Conservation (phyloP, 2,329 filamentous ascomycete species). For the Trichoderma sp. region DNA sequence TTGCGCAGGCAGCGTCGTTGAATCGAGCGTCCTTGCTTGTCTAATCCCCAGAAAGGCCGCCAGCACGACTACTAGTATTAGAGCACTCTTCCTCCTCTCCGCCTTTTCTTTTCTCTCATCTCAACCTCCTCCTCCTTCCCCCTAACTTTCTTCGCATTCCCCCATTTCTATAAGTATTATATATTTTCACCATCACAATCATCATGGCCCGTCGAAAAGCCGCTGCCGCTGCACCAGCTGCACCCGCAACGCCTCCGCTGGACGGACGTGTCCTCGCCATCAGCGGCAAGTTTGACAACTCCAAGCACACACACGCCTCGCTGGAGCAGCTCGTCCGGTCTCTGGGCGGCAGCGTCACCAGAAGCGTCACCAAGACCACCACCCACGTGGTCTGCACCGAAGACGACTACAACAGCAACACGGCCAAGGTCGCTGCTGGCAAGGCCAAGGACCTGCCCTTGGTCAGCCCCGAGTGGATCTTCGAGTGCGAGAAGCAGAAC, state of each 20-base stretch:
- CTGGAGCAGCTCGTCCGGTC: slow-evolving; percentile 49
- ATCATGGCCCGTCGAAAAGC: slow-evolving; percentile 23
- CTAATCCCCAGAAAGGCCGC: not conserved
- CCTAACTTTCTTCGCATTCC: not conserved
- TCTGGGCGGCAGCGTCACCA: slow-evolving; percentile 53
- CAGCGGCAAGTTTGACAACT: slow-evolving; percentile 60
- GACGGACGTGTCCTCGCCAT: slow-evolving; percentile 55
- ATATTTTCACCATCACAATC: not conserved
- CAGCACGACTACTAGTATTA: not conserved
- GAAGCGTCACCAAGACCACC: slow-evolving; percentile 50
- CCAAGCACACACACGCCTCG: slow-evolving; percentile 53
- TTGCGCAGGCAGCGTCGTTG: not conserved
- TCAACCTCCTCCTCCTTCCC: not conserved
- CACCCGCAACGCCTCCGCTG: slow-evolving; percentile 40
- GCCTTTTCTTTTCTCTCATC: not conserved
- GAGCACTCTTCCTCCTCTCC: not conserved
- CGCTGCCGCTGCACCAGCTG: slow-evolving; percentile 14
- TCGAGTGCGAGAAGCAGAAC: slow-evolving; percentile 49
- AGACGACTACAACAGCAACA: slow-evolving; percentile 52
- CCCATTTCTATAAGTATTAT: not conserved
- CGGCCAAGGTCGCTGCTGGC: slow-evolving; percentile 55
- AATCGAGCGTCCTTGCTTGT: not conserved
- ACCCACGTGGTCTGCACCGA: slow-evolving; percentile 61
- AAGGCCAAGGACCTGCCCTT: slow-evolving; percentile 52
- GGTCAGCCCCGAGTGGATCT: slow-evolving; percentile 63